Evolutionary conservation across 192 early-diverging fungal species (phyloP), one percentile per base, ranked within the genome.

Genomic region (Linnemannia schmuckeri): DNA sequence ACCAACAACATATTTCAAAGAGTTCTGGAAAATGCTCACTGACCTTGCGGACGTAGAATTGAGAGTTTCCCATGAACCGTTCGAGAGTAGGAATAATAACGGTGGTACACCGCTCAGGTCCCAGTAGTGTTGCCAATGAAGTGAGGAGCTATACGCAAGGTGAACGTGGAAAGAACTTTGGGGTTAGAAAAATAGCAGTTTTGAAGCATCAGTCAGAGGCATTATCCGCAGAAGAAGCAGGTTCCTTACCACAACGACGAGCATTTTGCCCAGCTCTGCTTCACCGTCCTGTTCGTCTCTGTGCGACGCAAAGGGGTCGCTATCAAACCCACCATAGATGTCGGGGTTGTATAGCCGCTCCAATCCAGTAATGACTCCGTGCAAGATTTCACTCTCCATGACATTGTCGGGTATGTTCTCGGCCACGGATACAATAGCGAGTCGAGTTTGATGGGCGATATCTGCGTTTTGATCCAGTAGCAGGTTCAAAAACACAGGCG

Each of bases 41-140:
- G 27, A 90, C 89, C 85, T 92, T 93, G 68, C 91, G 89, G 4
- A 93, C 93, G 72, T 91, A 93, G 80, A 93, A 93, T 42, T 91
- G 88, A 35, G 80, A 88, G 40, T 91, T 89, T 22, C 72, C 77
- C 3, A 88, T 76, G 78, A 92, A 78, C 69, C 81, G 77, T 61
- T 93, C 90, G 24, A 93, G 82, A 75, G 89, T 91, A 0, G 91
- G 91, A 18, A 93, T 52, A 77, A 89, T 89, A 66, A 87, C 76
- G 15, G 85, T 75, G 24, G 83, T 81, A 49, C 89, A 91, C 68
- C 84, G 76, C 46, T 91, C 89, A 15, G 89, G 78, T 52, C 92
- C 92, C 47, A 93, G 82, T 18, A 91, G 75, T 24, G 73, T 42
- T 13, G 91, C 89, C 63, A 92, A 72, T 4, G 90, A 80, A 22